A percentile compares a stretch with the other conserved stretches of the same genome.
Evolutionary conservation across 441 rosid species (phyloP).

Genomic region (Viola pubescens): DNA sequence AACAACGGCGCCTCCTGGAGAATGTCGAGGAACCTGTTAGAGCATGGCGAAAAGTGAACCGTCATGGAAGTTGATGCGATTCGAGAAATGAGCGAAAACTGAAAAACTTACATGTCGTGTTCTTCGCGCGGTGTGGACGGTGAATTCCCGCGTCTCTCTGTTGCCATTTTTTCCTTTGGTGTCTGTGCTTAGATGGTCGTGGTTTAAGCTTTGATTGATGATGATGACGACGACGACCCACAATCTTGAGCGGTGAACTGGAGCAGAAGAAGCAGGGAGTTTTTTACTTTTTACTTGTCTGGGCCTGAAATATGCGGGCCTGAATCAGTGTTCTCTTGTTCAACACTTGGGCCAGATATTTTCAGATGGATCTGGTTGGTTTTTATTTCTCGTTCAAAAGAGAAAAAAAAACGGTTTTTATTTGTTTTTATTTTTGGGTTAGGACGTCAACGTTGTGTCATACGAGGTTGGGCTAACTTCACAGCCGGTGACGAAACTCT

Average conservation of each 20-base stretch:
- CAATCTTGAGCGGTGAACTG: too few relatives aligned
- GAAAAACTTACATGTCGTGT: slow-evolving; percentile 48
- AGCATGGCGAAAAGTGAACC: slow-evolving; percentile 7
- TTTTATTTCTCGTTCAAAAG: too few relatives aligned
- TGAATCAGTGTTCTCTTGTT: too few relatives aligned
- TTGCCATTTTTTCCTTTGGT: slow-evolving; percentile 33
- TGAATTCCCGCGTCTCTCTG: slow-evolving; percentile 44
- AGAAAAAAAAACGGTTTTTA: background rate
- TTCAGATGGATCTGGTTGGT: background rate
- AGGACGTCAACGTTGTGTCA: background rate
- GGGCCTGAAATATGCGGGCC: too few relatives aligned
- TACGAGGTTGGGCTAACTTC: background rate
- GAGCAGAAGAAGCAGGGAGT: too few relatives aligned
- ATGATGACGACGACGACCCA: too few relatives aligned
- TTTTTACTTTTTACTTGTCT: too few relatives aligned
- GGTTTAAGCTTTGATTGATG: background rate
- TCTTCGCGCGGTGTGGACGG: slow-evolving; percentile 48
- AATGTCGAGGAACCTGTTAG: slow-evolving; percentile 74
- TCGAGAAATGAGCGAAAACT: background rate
- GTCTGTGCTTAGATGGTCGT: background rate
- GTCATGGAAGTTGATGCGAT: background rate
- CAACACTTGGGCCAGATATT: too few relatives aligned
- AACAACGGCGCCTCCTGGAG: slow-evolving; percentile 85
- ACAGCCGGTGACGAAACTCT: background rate
- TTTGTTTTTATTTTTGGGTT: background rate